A percentile compares a stretch with the other conserved stretches of the same genome.
Evolutionary conservation across 805 yeast species (phyloP).

Genomic region (Torulaspora indica): DNA sequence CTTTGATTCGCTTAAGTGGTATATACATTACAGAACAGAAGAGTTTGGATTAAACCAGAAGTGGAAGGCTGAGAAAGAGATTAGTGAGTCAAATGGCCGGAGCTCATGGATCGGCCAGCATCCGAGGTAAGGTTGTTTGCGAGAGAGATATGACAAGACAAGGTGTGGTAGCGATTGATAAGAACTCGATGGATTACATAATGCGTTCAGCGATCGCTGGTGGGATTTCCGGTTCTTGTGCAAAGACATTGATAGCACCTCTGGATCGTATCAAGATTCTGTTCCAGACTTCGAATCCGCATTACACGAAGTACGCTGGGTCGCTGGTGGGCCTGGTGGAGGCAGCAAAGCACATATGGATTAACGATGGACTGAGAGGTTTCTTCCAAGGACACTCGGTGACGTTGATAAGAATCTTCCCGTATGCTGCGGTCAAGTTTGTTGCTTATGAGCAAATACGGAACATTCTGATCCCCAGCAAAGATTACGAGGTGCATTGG

Average conservation of each 20-base stretch:
- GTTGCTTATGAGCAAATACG: conserved; percentile 94
- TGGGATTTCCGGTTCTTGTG: conserved; percentile 93
- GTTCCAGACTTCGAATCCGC: conserved; percentile 93
- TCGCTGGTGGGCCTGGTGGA: conserved; percentile 66
- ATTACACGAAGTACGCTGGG: conserved; percentile 74
- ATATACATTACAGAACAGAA: neutral
- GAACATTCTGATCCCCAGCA: conserved; percentile 68
- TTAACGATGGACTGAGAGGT: conserved; percentile 69
- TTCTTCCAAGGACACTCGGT: conserved; percentile 95
- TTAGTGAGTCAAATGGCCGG: conserved; percentile 6
- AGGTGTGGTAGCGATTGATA: conserved; percentile 40
- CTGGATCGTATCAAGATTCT: conserved; percentile 90
- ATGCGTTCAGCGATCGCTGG: conserved; percentile 87
- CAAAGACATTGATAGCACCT: conserved; percentile 93
- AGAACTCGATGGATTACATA: conserved; percentile 71
- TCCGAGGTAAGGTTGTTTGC: conserved; percentile 1
- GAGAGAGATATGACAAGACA: conserved; percentile 4
- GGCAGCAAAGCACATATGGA: conserved; percentile 66
- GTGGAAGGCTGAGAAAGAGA: neutral
- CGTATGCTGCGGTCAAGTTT: conserved; percentile 95
- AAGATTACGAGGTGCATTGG: conserved; percentile 67
- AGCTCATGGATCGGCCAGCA: conserved; percentile 1
- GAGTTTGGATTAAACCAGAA: neutral
- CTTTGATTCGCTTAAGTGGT: neutral
- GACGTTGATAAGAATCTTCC: conserved; percentile 83